Evolutionary conservation across 2,329 filamentous ascomycete species (phyloP), one percentile per base, ranked within the genome.

Genomic region (Nemania sp.): DNA sequence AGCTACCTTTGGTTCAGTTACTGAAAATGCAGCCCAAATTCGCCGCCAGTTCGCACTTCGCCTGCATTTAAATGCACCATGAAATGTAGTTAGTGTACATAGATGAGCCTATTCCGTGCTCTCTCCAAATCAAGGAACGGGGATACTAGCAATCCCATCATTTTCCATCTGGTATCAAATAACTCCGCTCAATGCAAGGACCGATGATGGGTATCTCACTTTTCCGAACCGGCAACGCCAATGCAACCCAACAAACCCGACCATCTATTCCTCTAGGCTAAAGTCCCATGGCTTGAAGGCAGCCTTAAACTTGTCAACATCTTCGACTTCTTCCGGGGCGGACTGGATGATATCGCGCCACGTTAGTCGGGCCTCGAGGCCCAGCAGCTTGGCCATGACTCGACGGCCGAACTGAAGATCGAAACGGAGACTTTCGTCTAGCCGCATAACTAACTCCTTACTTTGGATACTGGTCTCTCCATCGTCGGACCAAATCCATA

Each of bases 211-310:
- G 66, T 68, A 68, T 68, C 65, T 60, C 55, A 52, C 24, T 48
- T 52, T 50, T 53, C 43, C 33, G 17, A 58, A 20, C 50, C 49
- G 33, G 30, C 26, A 59, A 58, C 62, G 36, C 61, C 58, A 42
- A 49, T 19, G 56, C 58, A 56, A 50, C 52, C 49, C 11, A 15
- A 54, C 42, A 36, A 54, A 49, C 44, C 12, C 19, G 53, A 48
- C 22, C 42, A 31, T 45, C 31, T 49, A 59, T 54, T 53, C 54
- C 20, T 55, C 79, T 62, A 61, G 26, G 36, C 90, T 88, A 70
- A 97, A 97, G 71, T 99, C 93, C 80, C 89, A 97, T 26, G 83
- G 78, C 72, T 90, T 86, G 68, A 96, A 99, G 1, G 87, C 86
- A 62, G 81, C 78, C 64, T 93, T 91, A 72, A 97, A 95, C 8